phyloP scores from a whole-genome alignment of 2,329 filamentous ascomycete species.

The Septoria linicola region DNA sequence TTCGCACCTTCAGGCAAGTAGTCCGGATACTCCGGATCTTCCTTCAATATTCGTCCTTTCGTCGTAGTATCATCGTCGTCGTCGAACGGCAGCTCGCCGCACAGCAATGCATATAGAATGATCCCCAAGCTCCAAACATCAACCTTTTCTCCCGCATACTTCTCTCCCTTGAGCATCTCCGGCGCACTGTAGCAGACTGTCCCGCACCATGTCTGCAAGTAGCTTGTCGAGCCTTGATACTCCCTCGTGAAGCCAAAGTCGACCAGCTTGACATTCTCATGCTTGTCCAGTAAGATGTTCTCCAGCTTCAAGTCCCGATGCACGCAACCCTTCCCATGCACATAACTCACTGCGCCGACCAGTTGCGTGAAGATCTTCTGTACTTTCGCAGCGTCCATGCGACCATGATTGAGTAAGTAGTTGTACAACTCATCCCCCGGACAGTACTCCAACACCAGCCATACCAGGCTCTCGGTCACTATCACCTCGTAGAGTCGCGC shows the following conservation, averaged over 20 bases:
- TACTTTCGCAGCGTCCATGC: constrained; percentile 78
- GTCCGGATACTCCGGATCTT: constrained; percentile 83
- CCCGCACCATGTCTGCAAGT: constrained; percentile 95
- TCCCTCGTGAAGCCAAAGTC: constrained; percentile 98
- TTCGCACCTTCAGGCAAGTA: constrained; percentile 75
- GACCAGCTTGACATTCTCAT: constrained; percentile 95
- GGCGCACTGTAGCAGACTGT: constrained; percentile 97
- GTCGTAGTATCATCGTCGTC: constrained; percentile 93
- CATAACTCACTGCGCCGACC: constrained; percentile 90
- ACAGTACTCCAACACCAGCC: constrained; percentile 96
- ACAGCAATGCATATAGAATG: constrained; percentile 78
- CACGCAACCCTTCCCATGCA: constrained; percentile 92
- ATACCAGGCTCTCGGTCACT: constrained; percentile 90
- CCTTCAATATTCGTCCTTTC: constrained; percentile 76
- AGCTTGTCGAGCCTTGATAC: constrained; percentile 92
- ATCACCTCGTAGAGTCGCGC: constrained; percentile 96
- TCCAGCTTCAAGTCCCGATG: constrained; percentile 96
- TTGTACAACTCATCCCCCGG: constrained; percentile 96
- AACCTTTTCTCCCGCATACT: constrained; percentile 96
- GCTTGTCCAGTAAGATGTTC: constrained; percentile 91
- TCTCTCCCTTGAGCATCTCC: constrained; percentile 97
- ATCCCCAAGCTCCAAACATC: constrained; percentile 92
- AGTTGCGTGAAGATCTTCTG: constrained; percentile 96
- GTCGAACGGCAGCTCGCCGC: constrained; percentile 88
- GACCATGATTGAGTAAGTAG: constrained; percentile 83